phyloP scores from a whole-genome alignment of 805 yeast species.

The Cyberlindnera maclurae region DNA sequence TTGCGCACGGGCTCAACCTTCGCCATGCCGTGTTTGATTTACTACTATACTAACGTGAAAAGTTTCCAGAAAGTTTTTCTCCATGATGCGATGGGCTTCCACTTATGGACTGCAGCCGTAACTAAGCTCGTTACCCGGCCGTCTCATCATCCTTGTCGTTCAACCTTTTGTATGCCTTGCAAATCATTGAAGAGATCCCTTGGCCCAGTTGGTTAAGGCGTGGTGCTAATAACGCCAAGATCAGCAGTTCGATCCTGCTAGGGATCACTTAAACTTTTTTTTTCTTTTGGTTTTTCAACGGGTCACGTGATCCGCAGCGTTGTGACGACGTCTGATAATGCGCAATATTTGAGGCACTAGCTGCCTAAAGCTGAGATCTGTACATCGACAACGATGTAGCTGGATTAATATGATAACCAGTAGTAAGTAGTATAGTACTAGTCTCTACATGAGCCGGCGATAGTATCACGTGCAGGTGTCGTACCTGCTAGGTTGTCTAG shows the following conservation, averaged over 20 bases:
- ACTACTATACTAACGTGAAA: neutral
- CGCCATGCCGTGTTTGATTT: neutral
- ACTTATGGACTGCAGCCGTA: neutral
- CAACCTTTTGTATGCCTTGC: no score
- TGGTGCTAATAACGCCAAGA: slow-evolving; percentile 51
- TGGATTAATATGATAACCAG: no score
- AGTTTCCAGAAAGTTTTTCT: neutral
- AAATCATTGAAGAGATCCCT: slow-evolving; percentile 32
- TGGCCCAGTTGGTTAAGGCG: slow-evolving; percentile 59
- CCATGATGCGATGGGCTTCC: slow-evolving; percentile 1
- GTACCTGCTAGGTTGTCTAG: no score
- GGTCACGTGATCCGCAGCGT: no score
- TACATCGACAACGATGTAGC: no score
- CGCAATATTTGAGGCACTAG: no score
- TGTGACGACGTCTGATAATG: no score
- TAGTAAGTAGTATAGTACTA: no score
- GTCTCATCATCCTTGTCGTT: neutral
- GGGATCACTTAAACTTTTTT: slow-evolving; percentile 45
- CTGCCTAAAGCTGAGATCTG: no score
- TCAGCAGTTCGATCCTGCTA: slow-evolving; percentile 87
- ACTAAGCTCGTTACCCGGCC: neutral
- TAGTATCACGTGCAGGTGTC: no score
- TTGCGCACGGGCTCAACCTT: slow-evolving; percentile 7
- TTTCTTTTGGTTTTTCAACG: slow-evolving; percentile 1
- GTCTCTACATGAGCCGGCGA: no score